Evolutionary conservation across 169 alveolate genomes (phyloP), one percentile per base, ranked within the genome.

Genomic region (Cryptosporidium canis): DNA sequence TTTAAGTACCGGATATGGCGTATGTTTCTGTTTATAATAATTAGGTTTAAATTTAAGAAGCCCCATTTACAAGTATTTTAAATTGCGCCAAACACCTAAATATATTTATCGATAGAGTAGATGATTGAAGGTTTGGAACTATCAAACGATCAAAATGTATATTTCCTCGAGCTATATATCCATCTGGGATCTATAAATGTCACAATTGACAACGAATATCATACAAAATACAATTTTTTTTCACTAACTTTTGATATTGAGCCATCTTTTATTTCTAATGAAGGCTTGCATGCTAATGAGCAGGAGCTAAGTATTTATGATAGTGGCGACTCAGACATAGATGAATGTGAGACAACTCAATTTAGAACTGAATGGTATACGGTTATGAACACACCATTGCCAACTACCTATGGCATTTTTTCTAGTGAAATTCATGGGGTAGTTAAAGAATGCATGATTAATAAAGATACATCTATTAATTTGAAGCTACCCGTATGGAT

Each of bases 361-460:
- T 77, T 77, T 55, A 24, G 16, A 12, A 58, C 87, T 43, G 45
- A 58, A 5, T 77, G 87, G 87, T 77, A 24, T 58, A n/a, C 11
- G n/a, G n/a, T 27, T 4, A 39, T 12, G 3, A 77, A 77, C 5
- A 18, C n/a, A 0, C 87, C 72, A 21, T 9, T 37, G 12, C 27
- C 24, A 33, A 27, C 55, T 1, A 21, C 87, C 0, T 43, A 43
- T 27, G 87, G 41, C 27, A 21, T 77, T 12, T 77, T 77, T 77
- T 77, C 33, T 39, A 39, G 35, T 77, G 87, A 77, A 55, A 31
- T 39, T 3, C 29, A 37, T 39, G 71, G 71, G 1, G 24, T 29
- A 43, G 61, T 77, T 58, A 51, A 63, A 53, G 87, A 77, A 24
- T 77, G 87, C 47, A 14, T 9, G 14, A 58, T 77, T 5, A 58